These are phyloP conservation scores for Verticillium nonalfalfae DNA, from an alignment of 2,329 filamentous ascomycete species.

Conservation along the genomic window DNA sequence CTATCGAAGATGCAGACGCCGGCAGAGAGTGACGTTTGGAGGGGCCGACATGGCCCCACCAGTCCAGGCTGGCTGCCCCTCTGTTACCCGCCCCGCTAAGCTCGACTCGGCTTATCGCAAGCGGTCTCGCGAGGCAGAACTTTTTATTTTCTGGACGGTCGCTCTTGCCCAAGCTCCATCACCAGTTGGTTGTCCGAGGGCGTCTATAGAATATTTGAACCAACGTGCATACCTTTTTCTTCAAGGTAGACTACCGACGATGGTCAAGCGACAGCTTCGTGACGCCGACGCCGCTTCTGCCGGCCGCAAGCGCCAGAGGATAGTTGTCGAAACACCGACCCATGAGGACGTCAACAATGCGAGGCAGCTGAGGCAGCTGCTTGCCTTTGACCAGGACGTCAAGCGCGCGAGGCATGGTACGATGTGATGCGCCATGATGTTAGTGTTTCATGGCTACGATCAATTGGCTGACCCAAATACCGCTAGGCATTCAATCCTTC, in stretches of 20 bases:
- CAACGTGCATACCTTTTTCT: not conserved
- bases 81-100: slow-evolving; percentile 5
- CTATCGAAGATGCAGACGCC: not conserved
- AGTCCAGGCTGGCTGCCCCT: not conserved
- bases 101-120: not conserved
- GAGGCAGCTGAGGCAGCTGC: slow-evolving; percentile 61
- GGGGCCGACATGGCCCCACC: not conserved
- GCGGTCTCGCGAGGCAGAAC: slow-evolving; percentile 12
- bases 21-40: slow-evolving; percentile 2
- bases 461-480: not conserved
- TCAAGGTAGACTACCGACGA: slow-evolving; percentile 13
- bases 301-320: slow-evolving; percentile 47
- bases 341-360: slow-evolving; percentile 56
- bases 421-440: slow-evolving; percentile 8
- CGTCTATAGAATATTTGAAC: not conserved
- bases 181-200: not conserved
- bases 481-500: slow-evolving; percentile 58
- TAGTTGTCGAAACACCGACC: slow-evolving; percentile 49
- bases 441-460: not conserved
- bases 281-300: slow-evolving; percentile 31
- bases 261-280: slow-evolving; percentile 38
- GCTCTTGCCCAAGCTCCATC: not conserved
- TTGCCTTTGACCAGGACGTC: slow-evolving; percentile 66
- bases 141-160: slow-evolving; percentile 10
- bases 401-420: slow-evolving; percentile 59